phyloP scores from a whole-genome alignment of 306 rosid genomes.

The Vigna unguiculata region DNA sequence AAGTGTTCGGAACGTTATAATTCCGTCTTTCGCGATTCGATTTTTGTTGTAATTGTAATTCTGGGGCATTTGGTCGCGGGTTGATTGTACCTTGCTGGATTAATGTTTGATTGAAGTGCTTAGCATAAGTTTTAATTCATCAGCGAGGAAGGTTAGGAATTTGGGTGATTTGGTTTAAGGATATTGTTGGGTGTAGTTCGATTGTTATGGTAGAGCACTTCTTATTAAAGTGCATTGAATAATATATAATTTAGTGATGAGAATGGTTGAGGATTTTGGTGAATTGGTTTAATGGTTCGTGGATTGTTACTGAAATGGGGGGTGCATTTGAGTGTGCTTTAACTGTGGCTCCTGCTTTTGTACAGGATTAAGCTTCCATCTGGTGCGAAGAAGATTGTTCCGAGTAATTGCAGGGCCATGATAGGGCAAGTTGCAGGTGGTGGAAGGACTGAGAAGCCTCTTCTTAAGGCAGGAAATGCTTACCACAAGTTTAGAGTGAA shows the following conservation, averaged over 20 bases:
- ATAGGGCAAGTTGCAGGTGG: slow-evolving; percentile 61
- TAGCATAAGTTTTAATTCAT: not conserved
- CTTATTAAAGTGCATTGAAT: not conserved
- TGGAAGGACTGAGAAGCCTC: slow-evolving; percentile 60
- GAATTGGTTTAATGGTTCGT: too few relatives aligned
- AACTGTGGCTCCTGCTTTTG: not conserved
- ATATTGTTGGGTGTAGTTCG: not conserved
- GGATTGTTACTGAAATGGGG: not conserved
- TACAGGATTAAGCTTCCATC: slow-evolving; percentile 57
- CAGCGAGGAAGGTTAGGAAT: not conserved
- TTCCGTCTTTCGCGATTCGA: not conserved
- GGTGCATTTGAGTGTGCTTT: not conserved
- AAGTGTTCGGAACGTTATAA: not conserved
- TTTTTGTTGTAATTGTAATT: not conserved
- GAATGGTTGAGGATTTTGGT: not conserved
- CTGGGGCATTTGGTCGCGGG: not conserved
- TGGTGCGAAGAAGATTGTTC: slow-evolving; percentile 57
- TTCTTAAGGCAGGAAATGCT: slow-evolving; percentile 59
- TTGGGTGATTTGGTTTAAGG: not conserved
- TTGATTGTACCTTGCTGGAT: not conserved
- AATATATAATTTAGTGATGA: not conserved
- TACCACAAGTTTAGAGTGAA: slow-evolving; percentile 61
- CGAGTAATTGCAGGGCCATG: slow-evolving; percentile 58
- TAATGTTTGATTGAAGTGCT: not conserved
- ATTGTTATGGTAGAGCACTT: not conserved